Conservation (phyloP, 1,284 basidiomycete genomes). For the Phellinidium pouzarii region DNA sequence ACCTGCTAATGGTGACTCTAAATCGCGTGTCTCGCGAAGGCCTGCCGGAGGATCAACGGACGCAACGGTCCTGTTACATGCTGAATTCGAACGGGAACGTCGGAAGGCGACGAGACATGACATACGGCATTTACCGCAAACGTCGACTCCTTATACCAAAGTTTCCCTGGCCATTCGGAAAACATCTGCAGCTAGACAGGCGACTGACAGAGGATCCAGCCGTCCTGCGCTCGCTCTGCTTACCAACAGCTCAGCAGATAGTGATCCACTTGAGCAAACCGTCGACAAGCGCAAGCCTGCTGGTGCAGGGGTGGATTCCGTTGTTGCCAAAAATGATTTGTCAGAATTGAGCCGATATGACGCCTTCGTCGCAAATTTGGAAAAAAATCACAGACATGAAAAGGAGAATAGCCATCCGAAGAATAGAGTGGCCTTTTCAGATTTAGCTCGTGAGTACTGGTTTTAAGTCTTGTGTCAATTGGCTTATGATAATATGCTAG, state of each 20-base stretch:
- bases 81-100: constrained; percentile 1
- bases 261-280: not conserved
- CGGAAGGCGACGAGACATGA: not conserved
- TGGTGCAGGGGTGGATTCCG: not conserved
- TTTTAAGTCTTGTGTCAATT: not conserved
- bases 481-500: not conserved
- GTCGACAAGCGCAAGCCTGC: not conserved
- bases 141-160: not conserved
- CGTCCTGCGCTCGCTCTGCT: constrained; percentile 5
- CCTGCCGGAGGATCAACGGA: not conserved
- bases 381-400: constrained; percentile 1
- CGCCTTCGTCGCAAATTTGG: constrained; percentile 6
- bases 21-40: not conserved
- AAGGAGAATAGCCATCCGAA: constrained; percentile 1
- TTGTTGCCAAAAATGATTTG: not conserved
- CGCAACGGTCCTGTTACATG: not conserved
- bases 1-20: not conserved
- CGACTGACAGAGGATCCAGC: not conserved
- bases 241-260: constrained; percentile 2
- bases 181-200: not conserved
- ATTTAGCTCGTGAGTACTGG: constrained; percentile 9
- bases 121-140: not conserved
- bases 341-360: constrained; percentile 1
- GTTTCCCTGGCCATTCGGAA: not conserved
- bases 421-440: not conserved